Evolutionary conservation across 2,329 filamentous ascomycete genomes (phyloP), one percentile per base, ranked within the genome.

Genomic region (Curvularia sp.): DNA sequence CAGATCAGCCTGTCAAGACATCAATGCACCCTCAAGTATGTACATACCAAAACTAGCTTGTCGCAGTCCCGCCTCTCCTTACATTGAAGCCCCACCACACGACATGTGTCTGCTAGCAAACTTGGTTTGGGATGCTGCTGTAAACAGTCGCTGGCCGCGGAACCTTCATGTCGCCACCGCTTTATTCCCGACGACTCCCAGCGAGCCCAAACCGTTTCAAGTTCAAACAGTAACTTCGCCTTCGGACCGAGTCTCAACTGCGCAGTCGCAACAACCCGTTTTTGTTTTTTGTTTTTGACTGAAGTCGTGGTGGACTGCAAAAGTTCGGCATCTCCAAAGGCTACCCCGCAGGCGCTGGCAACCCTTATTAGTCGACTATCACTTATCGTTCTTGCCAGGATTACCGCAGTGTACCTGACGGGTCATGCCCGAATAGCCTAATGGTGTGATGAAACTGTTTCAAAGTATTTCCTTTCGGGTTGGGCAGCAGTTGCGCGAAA

Each of bases 1-100:
- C 57, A 60, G 60, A 65, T 65, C 69, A 72, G 66, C 61, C 68
- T 68, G 53, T 64, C 66, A 63, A 49, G 62, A 34, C 58, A n/a
- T 63, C 39, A 34, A 51, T 46, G 46, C 45, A 59, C 28, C 49
- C 54, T 52, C 57, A 57, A 45, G 43, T 55, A n/a, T n/a, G n/a
- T n/a, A n/a, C n/a, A n/a, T n/a, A 42, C 55, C 61, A 42, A 58
- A 56, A 46, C 23, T 36, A 55, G 55, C 43, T 39, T 49, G 57
- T 47, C 52, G 41, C 52, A 27, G 52, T 54, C 57, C 61, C 54
- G 61, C 61, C 57, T 21, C 28, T 61, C 54, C 55, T 47, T 42
- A 47, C 53, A 54, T 27, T 45, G 38, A 55, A 46, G 55, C 51
- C 55, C 56, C 59, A 55, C 56, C 23, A 47, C 42, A 36, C 45